Percentiles rank a stretch among this genome's conserved stretches.
phyloP scores from a whole-genome alignment of 805 yeast genomes.

The Schizosaccharomyces japonicus region DNA sequence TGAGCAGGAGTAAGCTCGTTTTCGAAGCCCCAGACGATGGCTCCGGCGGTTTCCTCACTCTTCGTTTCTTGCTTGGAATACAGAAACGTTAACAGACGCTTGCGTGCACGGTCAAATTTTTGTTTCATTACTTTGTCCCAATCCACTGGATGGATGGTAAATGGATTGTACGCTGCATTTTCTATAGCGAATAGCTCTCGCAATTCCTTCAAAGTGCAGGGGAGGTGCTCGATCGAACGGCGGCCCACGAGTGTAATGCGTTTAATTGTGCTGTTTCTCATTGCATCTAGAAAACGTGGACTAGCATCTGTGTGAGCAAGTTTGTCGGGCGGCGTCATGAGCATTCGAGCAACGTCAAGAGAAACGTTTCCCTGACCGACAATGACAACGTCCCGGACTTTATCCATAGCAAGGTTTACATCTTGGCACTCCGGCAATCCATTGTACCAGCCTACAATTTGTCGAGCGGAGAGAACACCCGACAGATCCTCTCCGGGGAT shows the following conservation, averaged over 20 bases:
- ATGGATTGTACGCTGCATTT: conserved; percentile 26
- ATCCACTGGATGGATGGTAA: no score
- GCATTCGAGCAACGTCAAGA: conserved; percentile 61
- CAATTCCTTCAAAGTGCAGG: conserved; percentile 78
- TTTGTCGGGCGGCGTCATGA: conserved; percentile 33
- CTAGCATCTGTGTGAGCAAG: conserved; percentile 58
- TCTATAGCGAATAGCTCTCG: conserved; percentile 53
- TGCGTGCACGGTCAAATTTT: not conserved
- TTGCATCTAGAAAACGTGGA: conserved; percentile 28
- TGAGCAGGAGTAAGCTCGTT: not conserved
- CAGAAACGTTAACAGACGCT: not conserved
- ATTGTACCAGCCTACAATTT: conserved; percentile 90
- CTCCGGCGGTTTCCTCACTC: not conserved
- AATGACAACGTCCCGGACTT: conserved; percentile 43
- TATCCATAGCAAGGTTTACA: conserved; percentile 33
- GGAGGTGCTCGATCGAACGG: conserved; percentile 45
- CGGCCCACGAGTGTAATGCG: conserved; percentile 58
- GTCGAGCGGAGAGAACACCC: conserved; percentile 58
- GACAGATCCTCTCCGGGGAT: conserved; percentile 34
- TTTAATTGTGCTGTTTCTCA: conserved; percentile 31
- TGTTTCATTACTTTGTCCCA: not conserved
- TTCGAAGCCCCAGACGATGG: not conserved
- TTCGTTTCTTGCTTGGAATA: not conserved
- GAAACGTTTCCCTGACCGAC: conserved; percentile 98
- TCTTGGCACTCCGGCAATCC: conserved; percentile 45